phyloP scores from a whole-genome alignment of 1,284 basidiomycete species.

The Microbotryum saponariae region DNA sequence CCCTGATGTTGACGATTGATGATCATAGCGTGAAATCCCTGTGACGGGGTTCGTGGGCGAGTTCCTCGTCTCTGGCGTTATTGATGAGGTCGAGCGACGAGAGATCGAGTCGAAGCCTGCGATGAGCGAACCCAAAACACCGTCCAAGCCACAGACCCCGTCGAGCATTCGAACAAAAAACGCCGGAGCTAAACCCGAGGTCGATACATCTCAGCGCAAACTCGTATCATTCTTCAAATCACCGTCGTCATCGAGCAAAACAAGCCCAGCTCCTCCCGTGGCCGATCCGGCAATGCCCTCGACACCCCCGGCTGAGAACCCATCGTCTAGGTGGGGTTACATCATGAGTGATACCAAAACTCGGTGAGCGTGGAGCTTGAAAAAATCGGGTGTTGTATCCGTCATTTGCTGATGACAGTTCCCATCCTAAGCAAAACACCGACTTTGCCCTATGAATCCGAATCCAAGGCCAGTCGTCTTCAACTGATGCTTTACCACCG shows the following conservation, averaged over 20 bases:
- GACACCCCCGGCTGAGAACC: neutral
- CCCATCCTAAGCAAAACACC: slow-evolving; percentile 13
- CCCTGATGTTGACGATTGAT: rapidly evolving
- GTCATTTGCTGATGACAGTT: neutral
- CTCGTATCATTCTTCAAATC: slow-evolving; percentile 11
- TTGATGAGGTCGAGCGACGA: slow-evolving; percentile 33
- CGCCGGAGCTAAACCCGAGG: neutral
- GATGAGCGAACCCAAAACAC: slow-evolving; percentile 4
- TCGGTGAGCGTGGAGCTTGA: slow-evolving; percentile 1
- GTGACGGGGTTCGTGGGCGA: slow-evolving; percentile 29
- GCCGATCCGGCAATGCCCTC: neutral
- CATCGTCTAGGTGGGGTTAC: slow-evolving; percentile 6
- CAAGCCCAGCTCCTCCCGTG: neutral
- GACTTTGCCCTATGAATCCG: slow-evolving; percentile 10
- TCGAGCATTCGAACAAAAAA: slow-evolving; percentile 8
- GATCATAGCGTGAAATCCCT: slow-evolving; percentile 20
- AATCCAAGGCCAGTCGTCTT: slow-evolving; percentile 16
- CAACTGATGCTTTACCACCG: slow-evolving; percentile 35
- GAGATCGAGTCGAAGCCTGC: slow-evolving; percentile 5
- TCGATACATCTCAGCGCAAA: neutral
- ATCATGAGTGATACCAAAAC: slow-evolving; percentile 29
- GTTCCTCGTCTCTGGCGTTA: slow-evolving; percentile 33
- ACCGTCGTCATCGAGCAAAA: slow-evolving; percentile 4
- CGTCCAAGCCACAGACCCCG: neutral
- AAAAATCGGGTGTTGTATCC: too few relatives aligned